These are phyloP conservation scores for Xylaria sp. DNA, from an alignment of 2,329 filamentous ascomycete species.

Conservation along the genomic window DNA sequence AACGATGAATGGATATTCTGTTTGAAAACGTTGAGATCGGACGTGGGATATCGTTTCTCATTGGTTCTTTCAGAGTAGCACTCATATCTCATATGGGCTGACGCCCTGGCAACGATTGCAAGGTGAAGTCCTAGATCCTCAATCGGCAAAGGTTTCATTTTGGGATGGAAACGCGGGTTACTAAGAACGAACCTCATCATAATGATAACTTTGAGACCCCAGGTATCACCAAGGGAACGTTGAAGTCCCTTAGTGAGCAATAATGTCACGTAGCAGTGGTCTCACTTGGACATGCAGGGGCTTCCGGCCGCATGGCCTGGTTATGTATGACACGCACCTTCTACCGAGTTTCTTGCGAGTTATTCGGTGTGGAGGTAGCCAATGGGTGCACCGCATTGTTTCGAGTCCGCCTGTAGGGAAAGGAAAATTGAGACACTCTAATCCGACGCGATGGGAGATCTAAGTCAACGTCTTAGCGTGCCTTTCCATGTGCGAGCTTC, in stretches of 20 bases:
- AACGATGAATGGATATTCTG: conserved; percentile 7
- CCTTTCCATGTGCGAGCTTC: conserved; percentile 5
- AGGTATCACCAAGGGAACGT: background rate
- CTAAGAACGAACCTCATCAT: background rate
- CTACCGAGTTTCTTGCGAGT: conserved; percentile 16
- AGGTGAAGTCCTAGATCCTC: conserved; percentile 30
- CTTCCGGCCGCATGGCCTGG: conserved; percentile 4
- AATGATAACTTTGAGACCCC: conserved; percentile 3
- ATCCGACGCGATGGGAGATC: conserved; percentile 18
- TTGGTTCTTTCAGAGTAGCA: conserved; percentile 16
- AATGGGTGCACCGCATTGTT: conserved; percentile 2
- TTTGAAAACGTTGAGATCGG: conserved; percentile 24
- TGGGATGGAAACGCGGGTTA: background rate
- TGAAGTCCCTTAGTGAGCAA: background rate
- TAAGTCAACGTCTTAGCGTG: conserved; percentile 23
- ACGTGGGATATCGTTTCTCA: conserved; percentile 7
- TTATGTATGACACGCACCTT: conserved; percentile 4
- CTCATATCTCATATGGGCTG: conserved; percentile 12
- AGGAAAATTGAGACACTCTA: conserved; percentile 6
- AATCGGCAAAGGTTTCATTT: conserved; percentile 9
- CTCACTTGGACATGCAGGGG: conserved; percentile 9
- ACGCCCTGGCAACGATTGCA: conserved; percentile 5
- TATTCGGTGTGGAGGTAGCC: conserved; percentile 20
- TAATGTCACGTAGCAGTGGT: conserved; percentile 17
- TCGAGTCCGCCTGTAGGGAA: background rate